Evolutionary conservation across 2,329 filamentous ascomycete species (phyloP), one percentile per base, ranked within the genome.

Genomic region (Xylariaceae sp.): DNA sequence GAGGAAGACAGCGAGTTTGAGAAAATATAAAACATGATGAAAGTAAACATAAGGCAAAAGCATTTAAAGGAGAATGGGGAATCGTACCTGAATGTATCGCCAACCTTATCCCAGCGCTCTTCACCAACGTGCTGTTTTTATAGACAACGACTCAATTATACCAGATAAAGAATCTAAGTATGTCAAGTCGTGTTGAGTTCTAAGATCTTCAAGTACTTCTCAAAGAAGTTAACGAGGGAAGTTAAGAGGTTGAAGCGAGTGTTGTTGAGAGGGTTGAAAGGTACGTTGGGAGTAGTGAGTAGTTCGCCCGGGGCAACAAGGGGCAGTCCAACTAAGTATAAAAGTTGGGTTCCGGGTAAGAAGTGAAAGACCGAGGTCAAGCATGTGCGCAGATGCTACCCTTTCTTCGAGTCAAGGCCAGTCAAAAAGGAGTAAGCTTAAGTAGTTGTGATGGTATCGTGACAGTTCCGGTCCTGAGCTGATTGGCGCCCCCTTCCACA

Each of bases 321-420:
- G 23, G 23, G 23, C 23, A 30, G 23, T 55, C 44, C 13, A 56
- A 48, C 51, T 35, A 50, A 37, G 37, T 52, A 34, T n/a, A n/a
- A 56, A 23, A 59, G 35, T 51, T 51, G 17, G 53, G 51, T 45
- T 35, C 48, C 10, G 15, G 51, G 55, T 44, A 34, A 53, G 44
- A 53, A 51, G 18, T 61, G 59, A 66, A 64, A 51, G 48, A 63
- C 56, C 58, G 57, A 54, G 61, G 60, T 62, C 56, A 51, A 60
- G 59, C 57, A 62, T 66, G 49, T 55, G 64, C 45, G 51, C 55
- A 56, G 39, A 55, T 50, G 48, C 50, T 51, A 60, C 41, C 17
- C 23, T 30, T 30, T 30, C 23, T 1, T 30, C 23, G 23, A 30
- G 23, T 30, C 23, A 30, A 4, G 23, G 23, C 23, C 23, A 4